phyloP scores from a whole-genome alignment of 225 moss, liverwort and hornwort genomes.

The Polytrichum commune region DNA sequence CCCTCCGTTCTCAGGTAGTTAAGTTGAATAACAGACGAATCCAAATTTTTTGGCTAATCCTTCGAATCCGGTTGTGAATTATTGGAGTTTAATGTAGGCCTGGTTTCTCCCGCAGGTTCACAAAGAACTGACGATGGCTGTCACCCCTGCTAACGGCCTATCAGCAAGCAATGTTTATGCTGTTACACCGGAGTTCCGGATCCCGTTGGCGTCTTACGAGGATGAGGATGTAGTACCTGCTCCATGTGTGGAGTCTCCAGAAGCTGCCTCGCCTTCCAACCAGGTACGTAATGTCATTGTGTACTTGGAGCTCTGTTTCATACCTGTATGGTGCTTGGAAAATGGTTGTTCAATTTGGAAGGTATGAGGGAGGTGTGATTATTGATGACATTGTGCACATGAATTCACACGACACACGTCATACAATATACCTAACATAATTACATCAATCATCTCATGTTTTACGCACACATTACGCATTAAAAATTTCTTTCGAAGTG shows the following conservation, averaged over 20 bases:
- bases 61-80: background rate
- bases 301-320: too few species aligned
- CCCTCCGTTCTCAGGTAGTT: conserved; percentile 28
- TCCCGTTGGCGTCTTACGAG: background rate
- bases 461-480: too few species aligned
- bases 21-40: too few species aligned
- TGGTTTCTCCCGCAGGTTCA: conserved; percentile 1
- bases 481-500: too few species aligned
- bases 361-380: too few species aligned
- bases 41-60: background rate
- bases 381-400: too few species aligned
- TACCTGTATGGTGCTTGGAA: too few species aligned
- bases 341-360: too few species aligned
- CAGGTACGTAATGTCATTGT: background rate
- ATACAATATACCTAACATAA: too few species aligned
- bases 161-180: background rate
- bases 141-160: conserved; percentile 14
- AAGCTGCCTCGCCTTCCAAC: background rate
- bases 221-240: background rate
- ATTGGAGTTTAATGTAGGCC: too few species aligned
- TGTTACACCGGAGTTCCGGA: conserved; percentile 39
- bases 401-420: too few species aligned
- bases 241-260: background rate
- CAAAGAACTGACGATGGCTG: conserved; percentile 8
- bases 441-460: too few species aligned